Evolutionary conservation across 164 flowering plant species (phyloP).

Genomic region (Tinospora cordifolia): DNA sequence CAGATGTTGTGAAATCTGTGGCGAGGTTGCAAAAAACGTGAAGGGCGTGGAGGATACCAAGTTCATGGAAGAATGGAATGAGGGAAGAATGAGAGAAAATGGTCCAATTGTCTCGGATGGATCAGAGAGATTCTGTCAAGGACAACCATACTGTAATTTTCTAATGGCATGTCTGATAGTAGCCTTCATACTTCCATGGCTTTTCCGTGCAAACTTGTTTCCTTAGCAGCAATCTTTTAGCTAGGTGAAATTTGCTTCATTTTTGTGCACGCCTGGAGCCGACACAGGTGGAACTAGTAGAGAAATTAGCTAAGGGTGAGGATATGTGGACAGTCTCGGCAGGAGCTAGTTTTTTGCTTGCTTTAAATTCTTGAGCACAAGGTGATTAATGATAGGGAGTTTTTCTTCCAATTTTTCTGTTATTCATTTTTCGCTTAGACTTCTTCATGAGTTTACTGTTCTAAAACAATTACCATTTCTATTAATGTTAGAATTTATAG

Average conservation of each 20-base stretch:
- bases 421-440: no score
- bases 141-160: conserved; percentile 35
- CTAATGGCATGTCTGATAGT: conserved; percentile 40
- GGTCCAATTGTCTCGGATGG: not conserved
- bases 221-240: not conserved
- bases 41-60: conserved; percentile 24
- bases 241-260: not conserved
- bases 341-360: no score
- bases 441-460: no score
- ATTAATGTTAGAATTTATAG: no score
- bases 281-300: no score
- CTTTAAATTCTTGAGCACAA: no score
- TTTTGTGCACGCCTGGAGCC: no score
- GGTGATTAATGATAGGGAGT: no score
- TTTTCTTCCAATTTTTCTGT: no score
- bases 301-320: no score
- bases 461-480: no score
- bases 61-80: conserved; percentile 30
- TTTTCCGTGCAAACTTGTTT: conserved; percentile 33
- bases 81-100: conserved; percentile 1
- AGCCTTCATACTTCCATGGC: conserved; percentile 47
- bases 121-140: conserved; percentile 25
- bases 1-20: conserved; percentile 49
- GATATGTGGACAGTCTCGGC: no score
- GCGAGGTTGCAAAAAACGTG: conserved; percentile 34